phyloP scores from a whole-genome alignment of 768 basidiomycete genomes.

The Russula earlei region DNA sequence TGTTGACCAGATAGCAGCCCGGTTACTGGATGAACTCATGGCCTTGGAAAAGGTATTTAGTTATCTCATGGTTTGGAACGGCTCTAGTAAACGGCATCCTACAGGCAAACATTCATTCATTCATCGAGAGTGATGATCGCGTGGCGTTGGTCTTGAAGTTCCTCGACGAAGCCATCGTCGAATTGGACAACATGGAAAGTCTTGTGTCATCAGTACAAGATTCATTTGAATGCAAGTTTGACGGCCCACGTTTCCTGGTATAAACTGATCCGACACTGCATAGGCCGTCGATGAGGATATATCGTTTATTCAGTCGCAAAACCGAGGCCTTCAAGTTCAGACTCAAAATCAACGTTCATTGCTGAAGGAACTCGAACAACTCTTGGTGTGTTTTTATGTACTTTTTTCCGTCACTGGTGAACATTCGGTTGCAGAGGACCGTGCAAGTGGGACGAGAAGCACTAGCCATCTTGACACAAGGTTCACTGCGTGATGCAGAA shows the following conservation, averaged over 20 bases:
- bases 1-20: slow-evolving; percentile 86
- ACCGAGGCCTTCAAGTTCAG: slow-evolving; percentile 93
- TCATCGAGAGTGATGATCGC: slow-evolving; percentile 92
- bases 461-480: slow-evolving; percentile 72
- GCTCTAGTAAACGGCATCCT: not conserved
- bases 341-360: slow-evolving; percentile 90
- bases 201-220: slow-evolving; percentile 89
- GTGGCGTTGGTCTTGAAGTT: slow-evolving; percentile 76
- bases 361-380: slow-evolving; percentile 74
- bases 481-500: slow-evolving; percentile 70
- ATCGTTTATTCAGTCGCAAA: slow-evolving; percentile 89
- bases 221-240: slow-evolving; percentile 81
- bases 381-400: slow-evolving; percentile 45
- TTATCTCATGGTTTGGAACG: not conserved
- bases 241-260: not conserved
- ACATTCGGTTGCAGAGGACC: slow-evolving; percentile 54
- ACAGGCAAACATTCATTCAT: slow-evolving; percentile 95
- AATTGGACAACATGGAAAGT: slow-evolving; percentile 85
- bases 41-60: slow-evolving; percentile 80
- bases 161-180: slow-evolving; percentile 81
- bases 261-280: slow-evolving; percentile 7
- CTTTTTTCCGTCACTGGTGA: not conserved
- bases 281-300: slow-evolving; percentile 96
- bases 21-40: slow-evolving; percentile 80
- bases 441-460: slow-evolving; percentile 83